A percentile compares a stretch with the other conserved stretches of the same genome.
Evolutionary conservation across 2,329 filamentous ascomycete genomes (phyloP).

Genomic region (Keithomyces neogunnii): DNA sequence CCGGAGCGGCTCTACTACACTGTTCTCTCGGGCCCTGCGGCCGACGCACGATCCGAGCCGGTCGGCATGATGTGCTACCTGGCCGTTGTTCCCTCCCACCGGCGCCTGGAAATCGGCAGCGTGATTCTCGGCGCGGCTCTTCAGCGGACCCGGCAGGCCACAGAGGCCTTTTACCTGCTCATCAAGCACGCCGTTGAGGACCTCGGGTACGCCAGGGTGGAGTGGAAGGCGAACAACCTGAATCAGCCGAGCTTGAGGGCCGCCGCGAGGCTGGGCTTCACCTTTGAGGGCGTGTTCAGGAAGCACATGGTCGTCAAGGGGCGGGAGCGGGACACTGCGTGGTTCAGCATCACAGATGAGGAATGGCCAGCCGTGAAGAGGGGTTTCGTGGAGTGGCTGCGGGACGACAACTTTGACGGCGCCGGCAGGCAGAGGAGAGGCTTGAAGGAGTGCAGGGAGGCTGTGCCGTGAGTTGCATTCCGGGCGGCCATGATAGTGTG

Average conservation of each 20-base stretch:
- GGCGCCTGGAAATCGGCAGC: conserved; percentile 48
- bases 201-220: conserved; percentile 46
- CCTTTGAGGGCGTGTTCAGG: conserved; percentile 50
- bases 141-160: conserved; percentile 45
- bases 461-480: not conserved
- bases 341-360: conserved; percentile 48
- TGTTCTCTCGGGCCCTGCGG: conserved; percentile 26
- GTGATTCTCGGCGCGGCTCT: conserved; percentile 38
- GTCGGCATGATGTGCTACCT: conserved; percentile 37
- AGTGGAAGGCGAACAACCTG: conserved; percentile 56
- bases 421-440: conserved; percentile 40
- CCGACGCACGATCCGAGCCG: conserved; percentile 17
- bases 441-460: conserved; percentile 27
- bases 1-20: conserved; percentile 34
- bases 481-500: too few species aligned
- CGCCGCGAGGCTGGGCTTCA: conserved; percentile 49
- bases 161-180: conserved; percentile 50
- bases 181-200: conserved; percentile 40
- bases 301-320: conserved; percentile 54
- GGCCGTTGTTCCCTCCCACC: conserved; percentile 37
- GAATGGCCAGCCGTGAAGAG: conserved; percentile 45
- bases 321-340: conserved; percentile 48
- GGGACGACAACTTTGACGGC: conserved; percentile 44
- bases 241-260: conserved; percentile 47
- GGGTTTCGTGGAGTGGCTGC: conserved; percentile 47